Percentiles rank a stretch among this genome's conserved stretches.
Evolutionary conservation across 306 rosid genomes (phyloP).

Genomic region (Fragaria nilgerrensis): DNA sequence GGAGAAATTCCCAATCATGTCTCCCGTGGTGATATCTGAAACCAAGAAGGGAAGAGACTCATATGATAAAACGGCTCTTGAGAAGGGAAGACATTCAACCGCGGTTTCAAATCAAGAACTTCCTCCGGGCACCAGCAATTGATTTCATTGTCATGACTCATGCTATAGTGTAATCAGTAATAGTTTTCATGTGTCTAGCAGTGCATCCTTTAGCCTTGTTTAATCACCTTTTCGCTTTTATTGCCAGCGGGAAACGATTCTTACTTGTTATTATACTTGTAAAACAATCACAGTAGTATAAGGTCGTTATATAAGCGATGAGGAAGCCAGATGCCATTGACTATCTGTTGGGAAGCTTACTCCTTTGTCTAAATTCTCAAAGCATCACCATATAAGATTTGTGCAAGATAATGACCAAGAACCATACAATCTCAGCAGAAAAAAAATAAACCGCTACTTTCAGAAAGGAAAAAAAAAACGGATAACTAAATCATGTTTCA

Average conservation of each 20-base stretch:
- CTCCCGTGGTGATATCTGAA: slow-evolving; percentile 38
- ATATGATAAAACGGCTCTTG: not conserved
- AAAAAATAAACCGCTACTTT: no score
- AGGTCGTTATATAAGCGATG: not conserved
- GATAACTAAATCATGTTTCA: no score
- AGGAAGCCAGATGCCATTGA: not conserved
- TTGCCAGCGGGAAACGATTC: not conserved
- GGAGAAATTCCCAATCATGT: slow-evolving; percentile 51
- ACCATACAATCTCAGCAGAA: no score
- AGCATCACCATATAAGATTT: not conserved
- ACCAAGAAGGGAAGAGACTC: not conserved
- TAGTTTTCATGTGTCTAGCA: not conserved
- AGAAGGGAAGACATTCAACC: not conserved
- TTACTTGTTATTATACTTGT: not conserved
- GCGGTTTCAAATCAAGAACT: not conserved
- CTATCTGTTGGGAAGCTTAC: not conserved
- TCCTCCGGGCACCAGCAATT: not conserved
- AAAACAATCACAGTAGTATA: not conserved
- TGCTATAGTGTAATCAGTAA: not conserved
- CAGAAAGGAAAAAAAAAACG: no score
- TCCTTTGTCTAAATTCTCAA: not conserved
- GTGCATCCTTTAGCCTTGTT: not conserved
- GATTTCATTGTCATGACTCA: not conserved
- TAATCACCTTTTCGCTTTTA: not conserved
- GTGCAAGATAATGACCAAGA: not conserved